These are phyloP conservation scores for Alternaria ethzedia DNA, from an alignment of 2,329 filamentous ascomycete genomes.

Conservation along the genomic window DNA sequence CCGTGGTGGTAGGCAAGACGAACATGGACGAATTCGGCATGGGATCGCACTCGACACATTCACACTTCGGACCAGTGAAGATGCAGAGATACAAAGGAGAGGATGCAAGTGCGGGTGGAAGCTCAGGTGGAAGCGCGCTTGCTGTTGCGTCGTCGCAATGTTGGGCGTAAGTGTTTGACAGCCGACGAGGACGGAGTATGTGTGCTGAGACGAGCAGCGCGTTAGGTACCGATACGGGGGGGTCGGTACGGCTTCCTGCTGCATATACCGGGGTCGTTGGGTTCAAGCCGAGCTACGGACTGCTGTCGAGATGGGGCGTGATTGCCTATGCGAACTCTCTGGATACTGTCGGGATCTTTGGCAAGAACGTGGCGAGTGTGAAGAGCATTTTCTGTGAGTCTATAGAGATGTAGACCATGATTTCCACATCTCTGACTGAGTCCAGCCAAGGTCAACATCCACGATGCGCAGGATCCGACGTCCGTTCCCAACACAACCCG, in stretches of 20 bases:
- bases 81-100: constrained; percentile 54
- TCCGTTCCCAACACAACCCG: constrained; percentile 67
- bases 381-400: constrained; percentile 49
- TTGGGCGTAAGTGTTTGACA: constrained; percentile 57
- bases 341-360: constrained; percentile 84
- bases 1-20: constrained; percentile 75
- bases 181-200: not conserved
- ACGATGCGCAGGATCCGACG: constrained; percentile 78
- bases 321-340: constrained; percentile 92
- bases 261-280: constrained; percentile 84
- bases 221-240: constrained; percentile 91
- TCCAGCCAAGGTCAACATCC: constrained; percentile 59
- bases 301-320: constrained; percentile 84
- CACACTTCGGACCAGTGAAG: constrained; percentile 68
- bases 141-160: constrained; percentile 73
- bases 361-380: constrained; percentile 59
- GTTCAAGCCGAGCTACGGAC: constrained; percentile 90
- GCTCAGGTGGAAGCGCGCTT: constrained; percentile 91
- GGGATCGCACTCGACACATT: constrained; percentile 80
- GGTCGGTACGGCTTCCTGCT: constrained; percentile 84
- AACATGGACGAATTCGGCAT: constrained; percentile 98
- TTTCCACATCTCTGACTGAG: constrained; percentile 1
- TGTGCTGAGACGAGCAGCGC: constrained; percentile 56
- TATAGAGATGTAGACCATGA: not conserved
- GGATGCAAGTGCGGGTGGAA: constrained; percentile 54